Conservation (phyloP, 169 alveolate genomes). For the Eimeria nieschulzi region DNA sequence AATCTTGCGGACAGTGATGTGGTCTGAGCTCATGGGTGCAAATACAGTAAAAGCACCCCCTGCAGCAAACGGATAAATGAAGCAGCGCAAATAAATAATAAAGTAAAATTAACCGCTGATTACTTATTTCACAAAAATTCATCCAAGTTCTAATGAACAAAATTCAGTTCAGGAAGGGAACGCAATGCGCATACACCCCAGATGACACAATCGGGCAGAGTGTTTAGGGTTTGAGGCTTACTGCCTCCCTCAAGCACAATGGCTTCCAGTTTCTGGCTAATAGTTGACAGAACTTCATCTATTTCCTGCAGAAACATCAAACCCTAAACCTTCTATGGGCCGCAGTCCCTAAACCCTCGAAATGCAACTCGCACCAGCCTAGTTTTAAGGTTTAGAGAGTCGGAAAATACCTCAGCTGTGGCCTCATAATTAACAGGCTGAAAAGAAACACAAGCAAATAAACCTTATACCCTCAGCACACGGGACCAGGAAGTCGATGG, state of each 20-base stretch:
- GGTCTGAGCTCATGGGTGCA: not conserved
- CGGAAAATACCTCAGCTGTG: not conserved
- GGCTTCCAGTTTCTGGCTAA: not conserved
- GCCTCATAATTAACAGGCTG: not conserved
- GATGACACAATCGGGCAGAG: not conserved
- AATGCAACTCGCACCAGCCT: not conserved
- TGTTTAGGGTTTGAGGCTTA: slow-evolving; percentile 11
- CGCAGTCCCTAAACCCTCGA: not conserved
- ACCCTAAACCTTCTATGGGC: not conserved
- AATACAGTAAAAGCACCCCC: not conserved
- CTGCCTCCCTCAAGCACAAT: not conserved
- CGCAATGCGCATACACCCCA: not conserved
- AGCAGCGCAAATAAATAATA: not conserved
- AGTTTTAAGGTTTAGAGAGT: not conserved
- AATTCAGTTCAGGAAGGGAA: not conserved
- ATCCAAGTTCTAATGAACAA: not conserved
- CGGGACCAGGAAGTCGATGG: not conserved
- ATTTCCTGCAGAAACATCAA: not conserved
- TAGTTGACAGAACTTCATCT: not conserved
- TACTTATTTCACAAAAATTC: no score
- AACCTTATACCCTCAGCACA: not conserved
- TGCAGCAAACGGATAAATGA: not conserved
- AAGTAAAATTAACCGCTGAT: not conserved
- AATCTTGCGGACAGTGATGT: no score
- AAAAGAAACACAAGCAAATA: not conserved